phyloP scores from a whole-genome alignment of 306 rosid species.

The Gastrolobium bilobum region DNA sequence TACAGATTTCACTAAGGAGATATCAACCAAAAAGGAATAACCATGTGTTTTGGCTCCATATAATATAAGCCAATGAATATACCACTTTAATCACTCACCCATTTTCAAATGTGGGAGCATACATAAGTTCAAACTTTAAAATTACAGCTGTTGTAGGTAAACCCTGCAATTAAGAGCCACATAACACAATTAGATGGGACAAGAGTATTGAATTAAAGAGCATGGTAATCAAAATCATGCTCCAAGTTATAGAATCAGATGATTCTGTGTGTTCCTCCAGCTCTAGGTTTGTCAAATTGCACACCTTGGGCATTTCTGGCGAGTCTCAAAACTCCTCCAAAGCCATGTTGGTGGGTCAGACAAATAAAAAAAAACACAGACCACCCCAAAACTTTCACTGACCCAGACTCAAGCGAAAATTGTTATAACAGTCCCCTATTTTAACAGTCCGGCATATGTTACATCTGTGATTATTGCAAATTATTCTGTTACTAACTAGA shows the following conservation, averaged over 20 bases:
- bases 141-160: slow-evolving; percentile 70
- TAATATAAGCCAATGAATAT: slow-evolving; percentile 17
- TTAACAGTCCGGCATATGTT: no score
- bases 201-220: slow-evolving; percentile 13
- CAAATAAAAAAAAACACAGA: background rate
- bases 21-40: slow-evolving; percentile 27
- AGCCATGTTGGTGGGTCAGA: background rate
- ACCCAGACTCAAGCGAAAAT: no score
- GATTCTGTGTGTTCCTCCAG: background rate
- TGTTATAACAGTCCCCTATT: no score
- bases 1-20: slow-evolving; percentile 44
- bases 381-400: background rate
- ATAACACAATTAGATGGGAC: slow-evolving; percentile 6
- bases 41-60: slow-evolving; percentile 25
- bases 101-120: slow-evolving; percentile 71
- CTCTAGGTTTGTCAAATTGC: background rate
- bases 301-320: background rate
- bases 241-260: background rate
- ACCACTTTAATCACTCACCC: slow-evolving; percentile 59
- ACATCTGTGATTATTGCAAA: no score
- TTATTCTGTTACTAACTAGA: no score
- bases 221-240: background rate
- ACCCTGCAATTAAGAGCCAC: slow-evolving; percentile 61
- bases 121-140: slow-evolving; percentile 89
- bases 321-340: background rate